Conservation (phyloP, 2,329 filamentous ascomycete species). For the Apiospora malaysiana region DNA sequence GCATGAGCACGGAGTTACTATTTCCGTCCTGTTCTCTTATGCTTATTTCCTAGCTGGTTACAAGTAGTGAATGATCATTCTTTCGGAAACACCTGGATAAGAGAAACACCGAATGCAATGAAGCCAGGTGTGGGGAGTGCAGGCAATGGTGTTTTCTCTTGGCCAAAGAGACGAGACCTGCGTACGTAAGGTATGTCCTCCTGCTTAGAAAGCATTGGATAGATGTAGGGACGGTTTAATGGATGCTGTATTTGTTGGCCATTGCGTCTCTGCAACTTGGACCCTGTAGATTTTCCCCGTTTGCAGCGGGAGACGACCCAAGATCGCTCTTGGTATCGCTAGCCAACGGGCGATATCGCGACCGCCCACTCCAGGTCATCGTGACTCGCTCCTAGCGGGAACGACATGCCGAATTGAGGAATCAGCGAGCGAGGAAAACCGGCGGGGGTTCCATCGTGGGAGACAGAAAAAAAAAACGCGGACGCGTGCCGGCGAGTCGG, state of each 20-base stretch:
- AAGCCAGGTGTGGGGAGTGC: conserved; percentile 1
- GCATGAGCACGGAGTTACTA: conserved; percentile 2
- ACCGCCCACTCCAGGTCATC: conserved; percentile 11
- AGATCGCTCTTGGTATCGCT: conserved; percentile 6
- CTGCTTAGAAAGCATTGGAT: conserved; percentile 13
- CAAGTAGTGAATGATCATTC: conserved; percentile 14
- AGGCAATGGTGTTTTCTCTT: neutral
- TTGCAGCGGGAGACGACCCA: conserved; percentile 5
- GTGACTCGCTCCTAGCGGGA: conserved; percentile 12
- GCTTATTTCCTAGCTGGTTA: conserved; percentile 2
- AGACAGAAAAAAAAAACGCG: neutral
- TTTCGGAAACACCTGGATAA: conserved; percentile 2
- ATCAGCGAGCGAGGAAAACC: neutral
- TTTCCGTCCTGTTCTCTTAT: neutral
- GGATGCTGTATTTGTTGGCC: conserved; percentile 3
- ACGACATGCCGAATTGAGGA: conserved; percentile 7
- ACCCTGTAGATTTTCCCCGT: conserved; percentile 17
- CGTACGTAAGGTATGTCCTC: neutral
- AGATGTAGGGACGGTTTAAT: conserved; percentile 7
- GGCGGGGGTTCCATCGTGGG: conserved; percentile 4
- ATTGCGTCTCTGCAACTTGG: conserved; percentile 11
- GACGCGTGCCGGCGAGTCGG: conserved; percentile 17
- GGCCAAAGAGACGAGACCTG: neutral
- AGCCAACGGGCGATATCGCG: neutral
- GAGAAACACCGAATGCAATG: conserved; percentile 15